These are phyloP conservation scores for Parietichytrium sp. DNA, from an alignment of 108 stramenopile genomes.

Conservation along the genomic window DNA sequence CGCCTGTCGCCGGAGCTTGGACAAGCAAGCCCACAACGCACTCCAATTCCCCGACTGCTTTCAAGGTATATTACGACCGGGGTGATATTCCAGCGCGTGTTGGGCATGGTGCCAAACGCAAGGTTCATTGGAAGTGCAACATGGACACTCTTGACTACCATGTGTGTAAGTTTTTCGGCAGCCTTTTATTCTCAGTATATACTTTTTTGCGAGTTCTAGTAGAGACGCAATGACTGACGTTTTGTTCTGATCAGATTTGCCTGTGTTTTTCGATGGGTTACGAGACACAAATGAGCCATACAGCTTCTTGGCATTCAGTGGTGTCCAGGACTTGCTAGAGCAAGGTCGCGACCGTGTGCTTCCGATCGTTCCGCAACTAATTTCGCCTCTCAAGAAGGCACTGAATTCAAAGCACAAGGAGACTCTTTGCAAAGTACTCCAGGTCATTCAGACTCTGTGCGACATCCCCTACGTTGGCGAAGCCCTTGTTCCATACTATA, in stretches of 20 bases:
- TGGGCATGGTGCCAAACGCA: conserved; percentile 72
- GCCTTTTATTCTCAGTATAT: conserved; percentile 41
- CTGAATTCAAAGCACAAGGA: conserved; percentile 72
- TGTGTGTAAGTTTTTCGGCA: conserved; percentile 24
- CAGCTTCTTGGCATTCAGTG: conserved; percentile 77
- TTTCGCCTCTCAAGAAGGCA: conserved; percentile 82
- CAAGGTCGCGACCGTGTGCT: conserved; percentile 69
- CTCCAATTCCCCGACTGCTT: conserved; percentile 68
- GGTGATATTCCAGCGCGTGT: conserved; percentile 80
- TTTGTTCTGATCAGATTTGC: conserved; percentile 79
- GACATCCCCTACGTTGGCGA: conserved; percentile 74
- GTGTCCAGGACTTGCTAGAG: conserved; percentile 79
- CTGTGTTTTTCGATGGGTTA: conserved; percentile 82
- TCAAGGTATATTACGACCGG: conserved; percentile 76
- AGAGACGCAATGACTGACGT: conserved; percentile 69
- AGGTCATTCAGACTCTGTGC: conserved; percentile 77
- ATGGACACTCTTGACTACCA: conserved; percentile 29
- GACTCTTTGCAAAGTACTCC: conserved; percentile 76
- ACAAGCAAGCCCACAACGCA: neutral
- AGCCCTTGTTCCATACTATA: conserved; percentile 85
- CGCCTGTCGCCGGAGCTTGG: conserved; percentile 14
- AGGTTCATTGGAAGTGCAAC: conserved; percentile 73
- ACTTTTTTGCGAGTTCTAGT: neutral
- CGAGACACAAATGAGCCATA: conserved; percentile 81
- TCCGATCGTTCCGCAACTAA: conserved; percentile 77